Base-by-base conservation (phyloP, 148 eudicot genomes). In the Tetragonia tetragonoides region DNA sequence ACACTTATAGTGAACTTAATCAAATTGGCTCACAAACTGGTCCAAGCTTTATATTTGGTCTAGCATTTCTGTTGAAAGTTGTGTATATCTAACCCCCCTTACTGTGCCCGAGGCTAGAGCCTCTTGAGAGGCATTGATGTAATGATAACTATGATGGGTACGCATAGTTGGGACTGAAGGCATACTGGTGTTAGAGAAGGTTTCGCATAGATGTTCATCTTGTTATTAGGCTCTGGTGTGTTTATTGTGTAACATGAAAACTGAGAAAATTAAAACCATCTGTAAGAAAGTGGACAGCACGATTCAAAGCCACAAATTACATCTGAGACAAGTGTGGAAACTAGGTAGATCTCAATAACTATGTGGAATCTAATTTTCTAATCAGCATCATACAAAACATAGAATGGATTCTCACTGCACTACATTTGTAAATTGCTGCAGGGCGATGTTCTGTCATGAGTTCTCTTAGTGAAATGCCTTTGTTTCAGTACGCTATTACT, bases 391-490 rank as follows among this genome's bases (percentile, higher is more conserved):
- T 54, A 9, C 59, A 54, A 10, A 10, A 14, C 15, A 54, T 3
- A 54, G 59, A 54, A 54, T 3, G 59, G 16, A 54, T 54, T 54
- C 59, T 12, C 59, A 54, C 59, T 54, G 15, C 59, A 54, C 12
- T 10, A 10, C 11, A 10, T 46, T 5, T 69, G 28, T 75, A 23
- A 18, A 47, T 2, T 40, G 12, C 14, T 47, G 66, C 72, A n/a
- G 53, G 15, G 7, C 37, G 40, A 42, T 72, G 57, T 40, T 16
- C 9, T 79, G 3, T 28, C 23, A 67, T 24, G 54, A 49, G 15
- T 56, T 54, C 17, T 37, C 21, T 47, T 51, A 47, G 21, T 65
- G 78, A 76, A 47, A 28, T 37, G 49, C 64, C 47, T 74, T 61
- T 53, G 16, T 66, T 10, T 53, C 21, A 3, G 56, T 62, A 72